Conservation (phyloP, 345 rosid genomes). For the Populus pruinosa region DNA sequence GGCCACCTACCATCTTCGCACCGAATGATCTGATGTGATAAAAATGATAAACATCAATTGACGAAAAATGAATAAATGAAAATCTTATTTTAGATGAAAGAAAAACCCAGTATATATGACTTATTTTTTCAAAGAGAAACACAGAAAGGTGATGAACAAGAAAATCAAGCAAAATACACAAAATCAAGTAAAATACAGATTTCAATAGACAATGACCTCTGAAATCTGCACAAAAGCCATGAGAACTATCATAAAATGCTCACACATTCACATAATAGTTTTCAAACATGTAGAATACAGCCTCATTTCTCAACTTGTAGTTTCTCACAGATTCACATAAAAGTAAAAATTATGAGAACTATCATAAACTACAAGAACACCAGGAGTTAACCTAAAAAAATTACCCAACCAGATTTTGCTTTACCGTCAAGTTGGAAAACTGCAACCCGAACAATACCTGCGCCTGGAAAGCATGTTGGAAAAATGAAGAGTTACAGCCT, state of each 20-base stretch:
- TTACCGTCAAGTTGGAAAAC: slow-evolving; percentile 79
- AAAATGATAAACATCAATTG: slow-evolving; percentile 1
- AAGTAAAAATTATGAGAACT: background rate
- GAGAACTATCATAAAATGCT: background rate
- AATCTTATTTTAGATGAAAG: too few species aligned
- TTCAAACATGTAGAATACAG: background rate
- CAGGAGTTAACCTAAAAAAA: slow-evolving; percentile 27
- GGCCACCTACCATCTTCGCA: slow-evolving; percentile 52
- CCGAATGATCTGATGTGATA: slow-evolving; percentile 20
- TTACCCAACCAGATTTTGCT: slow-evolving; percentile 76
- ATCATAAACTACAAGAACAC: slow-evolving; percentile 5
- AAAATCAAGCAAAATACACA: too few species aligned
- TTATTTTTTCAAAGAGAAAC: too few species aligned
- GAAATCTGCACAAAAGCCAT: too few species aligned
- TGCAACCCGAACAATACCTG: slow-evolving; percentile 60
- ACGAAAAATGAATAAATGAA: too few species aligned
- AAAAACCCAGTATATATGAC: too few species aligned
- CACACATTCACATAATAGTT: background rate
- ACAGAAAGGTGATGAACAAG: too few species aligned
- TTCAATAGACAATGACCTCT: too few species aligned
- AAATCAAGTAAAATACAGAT: too few species aligned
- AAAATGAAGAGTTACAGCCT: slow-evolving; percentile 3
- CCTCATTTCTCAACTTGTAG: background rate
- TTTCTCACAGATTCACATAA: background rate
- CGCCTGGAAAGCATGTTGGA: slow-evolving; percentile 38